phyloP scores from a whole-genome alignment of 2,329 filamentous ascomycete species.

The Colletotrichum orchidophilum region DNA sequence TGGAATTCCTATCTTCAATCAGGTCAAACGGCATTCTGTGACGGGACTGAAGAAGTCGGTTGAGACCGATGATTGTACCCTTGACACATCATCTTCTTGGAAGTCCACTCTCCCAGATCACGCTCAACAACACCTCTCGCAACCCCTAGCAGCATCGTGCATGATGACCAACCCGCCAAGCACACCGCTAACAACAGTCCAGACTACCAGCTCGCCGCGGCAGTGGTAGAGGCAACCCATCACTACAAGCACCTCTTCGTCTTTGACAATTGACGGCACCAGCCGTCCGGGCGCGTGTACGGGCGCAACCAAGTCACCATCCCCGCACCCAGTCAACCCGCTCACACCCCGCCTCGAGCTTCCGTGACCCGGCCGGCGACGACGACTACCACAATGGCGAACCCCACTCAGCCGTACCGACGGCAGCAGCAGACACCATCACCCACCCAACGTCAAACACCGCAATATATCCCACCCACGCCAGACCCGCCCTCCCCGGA shows the following conservation, averaged over 20 bases:
- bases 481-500: not conserved
- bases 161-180: not conserved
- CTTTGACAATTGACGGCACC: conserved; percentile 61
- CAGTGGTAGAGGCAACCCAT: conserved; percentile 88
- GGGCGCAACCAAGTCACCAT: conserved; percentile 40
- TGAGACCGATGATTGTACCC: not conserved
- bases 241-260: conserved; percentile 80
- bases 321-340: conserved; percentile 35
- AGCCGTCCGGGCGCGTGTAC: conserved; percentile 24
- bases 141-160: not conserved
- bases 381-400: not conserved
- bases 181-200: not conserved
- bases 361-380: conserved; percentile 51
- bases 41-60: not conserved
- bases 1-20: not conserved
- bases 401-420: not conserved
- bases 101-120: not conserved
- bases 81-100: not conserved
- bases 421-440: not conserved
- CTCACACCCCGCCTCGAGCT: conserved; percentile 42
- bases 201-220: conserved; percentile 81
- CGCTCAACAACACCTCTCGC: not conserved
- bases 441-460: not conserved
- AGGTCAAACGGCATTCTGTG: not conserved
- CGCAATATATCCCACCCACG: not conserved